Evolutionary conservation across 2,329 filamentous ascomycete genomes (phyloP), one percentile per base, ranked within the genome.

Genomic region (Trichoderma guizhouense): DNA sequence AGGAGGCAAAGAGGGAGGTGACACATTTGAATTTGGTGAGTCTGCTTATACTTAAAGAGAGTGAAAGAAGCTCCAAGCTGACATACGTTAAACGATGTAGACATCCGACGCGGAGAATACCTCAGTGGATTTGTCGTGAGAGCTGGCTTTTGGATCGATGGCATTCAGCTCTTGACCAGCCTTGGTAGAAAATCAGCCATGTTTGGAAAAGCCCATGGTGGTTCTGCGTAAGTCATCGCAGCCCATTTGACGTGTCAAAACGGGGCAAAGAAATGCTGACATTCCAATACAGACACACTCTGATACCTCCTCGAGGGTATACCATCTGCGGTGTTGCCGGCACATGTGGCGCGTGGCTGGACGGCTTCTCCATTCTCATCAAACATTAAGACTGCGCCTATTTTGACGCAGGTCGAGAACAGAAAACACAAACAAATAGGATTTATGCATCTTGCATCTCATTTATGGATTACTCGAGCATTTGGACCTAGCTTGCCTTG

Each of bases 231-330:
- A 82, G 94, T 89, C 58, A 39, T 14, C 9, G 11, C 12, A 4
- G 24, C 14, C n/a, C 32, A 32, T 28, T 7, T 8, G n/a, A 8
- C 12, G 7, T 51, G 14, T 5, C 0, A 2, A 30, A n/a, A 3
- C 14, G 14, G 12, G 51, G 28, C n/a, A 14, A 43, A n/a, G 7
- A 8, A 55, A 55, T 74, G 61, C 77, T 81, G 72, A 81, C 74
- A 28, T 21, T 70, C 8, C 26, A 11, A 30, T 18, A 28, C 76
- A 98, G 95, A 74, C 92, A 95, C 80, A 96, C 91, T 39, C 86
- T 99, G 73, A 93, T 98, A 76, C 94, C 95, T 66, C 96, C 96
- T 12, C 87, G 92, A 75, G 95, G 95, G 63, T 98, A 96, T 83
- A 93, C 87, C 75, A 91, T 98, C 78, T 95, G 93, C 73, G 96